Evolutionary conservation across 2,329 filamentous ascomycete species (phyloP), one percentile per base, ranked within the genome.

Genomic region (Beauveria bassiana): DNA sequence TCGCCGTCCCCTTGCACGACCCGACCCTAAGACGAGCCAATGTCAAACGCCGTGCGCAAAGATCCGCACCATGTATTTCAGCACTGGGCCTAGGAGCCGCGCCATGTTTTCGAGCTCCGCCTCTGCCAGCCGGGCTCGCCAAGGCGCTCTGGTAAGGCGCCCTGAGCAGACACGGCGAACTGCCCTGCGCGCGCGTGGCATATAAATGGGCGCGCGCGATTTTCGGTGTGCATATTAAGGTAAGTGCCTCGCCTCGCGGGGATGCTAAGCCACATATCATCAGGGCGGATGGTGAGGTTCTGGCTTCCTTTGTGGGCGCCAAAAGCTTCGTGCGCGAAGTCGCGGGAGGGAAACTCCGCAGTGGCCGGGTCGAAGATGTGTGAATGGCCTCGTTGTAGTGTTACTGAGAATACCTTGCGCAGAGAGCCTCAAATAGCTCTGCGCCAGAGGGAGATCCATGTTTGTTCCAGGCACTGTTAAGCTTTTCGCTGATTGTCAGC

Each of bases 201-300:
- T 12, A 53, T 34, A 34, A 12, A 20, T 14, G 9, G 5, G 12
- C 22, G 12, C 10, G 5, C 22, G 12, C 24, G 46, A 6, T 8
- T n/a, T 6, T 8, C 75, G 18, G 76, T 70, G 62, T 81, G 68
- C 1, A 67, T 71, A 58, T 78, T 78, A 62, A 82, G 68, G 64
- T 73, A 79, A 59, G 73, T 66, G 64, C 70, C 75, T 5, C 81
- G 63, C 62, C 82, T 79, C 0, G 73, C 70, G 1, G 82, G 66
- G 64, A 81, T 79, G 10, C 77, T 70, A 51, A 80, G 70, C 80
- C 79, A 82, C 20, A 82, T 66, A 62, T 82, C 79, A 28, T 83
- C 79, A 0, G 79, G 79, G 1, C 79, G 76, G 56, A 81, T 66
- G 10, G 66, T 67, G 4, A 82, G 72, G 61, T 79, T 73, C 61